A percentile compares a stretch with the other conserved stretches of the same genome.
These are phyloP conservation scores for Nannochloris sp. DNA, from an alignment of 139 green algal genomes.

Conservation along the genomic window DNA sequence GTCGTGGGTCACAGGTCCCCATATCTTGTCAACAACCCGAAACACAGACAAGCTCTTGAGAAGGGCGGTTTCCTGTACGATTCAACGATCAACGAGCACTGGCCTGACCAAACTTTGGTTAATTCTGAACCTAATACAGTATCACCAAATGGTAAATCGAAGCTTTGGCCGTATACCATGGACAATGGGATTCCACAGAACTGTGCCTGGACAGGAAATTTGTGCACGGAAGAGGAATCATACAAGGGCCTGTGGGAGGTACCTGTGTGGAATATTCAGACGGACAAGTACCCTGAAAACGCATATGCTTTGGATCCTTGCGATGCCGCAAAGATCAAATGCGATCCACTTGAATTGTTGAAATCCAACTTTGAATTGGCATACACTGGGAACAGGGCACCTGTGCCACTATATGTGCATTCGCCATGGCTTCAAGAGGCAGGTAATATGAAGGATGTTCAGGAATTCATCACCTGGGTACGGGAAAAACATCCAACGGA, in stretches of 20 bases:
- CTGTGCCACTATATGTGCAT: slow-evolving; percentile 26
- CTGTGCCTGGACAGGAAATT: slow-evolving; percentile 12
- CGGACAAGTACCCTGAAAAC: slow-evolving; percentile 18
- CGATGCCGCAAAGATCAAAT: slow-evolving; percentile 6
- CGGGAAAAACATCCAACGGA: neutral
- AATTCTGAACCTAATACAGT: neutral
- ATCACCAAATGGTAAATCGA: slow-evolving; percentile 2
- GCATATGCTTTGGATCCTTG: slow-evolving; percentile 25
- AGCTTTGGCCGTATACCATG: slow-evolving; percentile 24
- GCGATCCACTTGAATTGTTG: slow-evolving; percentile 14
- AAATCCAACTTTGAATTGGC: slow-evolving; percentile 19
- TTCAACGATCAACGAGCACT: slow-evolving; percentile 17
- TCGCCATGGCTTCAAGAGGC: slow-evolving; percentile 13
- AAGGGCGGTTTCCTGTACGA: slow-evolving; percentile 23
- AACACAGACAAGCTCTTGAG: slow-evolving; percentile 14
- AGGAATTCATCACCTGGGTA: slow-evolving; percentile 12
- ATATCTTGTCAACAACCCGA: slow-evolving; percentile 13
- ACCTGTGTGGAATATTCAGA: slow-evolving; percentile 23
- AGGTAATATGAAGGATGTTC: neutral
- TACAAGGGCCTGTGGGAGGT: slow-evolving; percentile 13
- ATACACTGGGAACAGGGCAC: slow-evolving; percentile 22
- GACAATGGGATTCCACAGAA: slow-evolving; percentile 27
- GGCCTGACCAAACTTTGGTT: neutral
- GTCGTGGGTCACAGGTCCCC: slow-evolving; percentile 18
- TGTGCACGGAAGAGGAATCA: neutral